Percentiles rank a stretch among this genome's conserved stretches.
Evolutionary conservation across 2,329 filamentous ascomycete genomes (phyloP).

Genomic region (Clonostachys byssicola): DNA sequence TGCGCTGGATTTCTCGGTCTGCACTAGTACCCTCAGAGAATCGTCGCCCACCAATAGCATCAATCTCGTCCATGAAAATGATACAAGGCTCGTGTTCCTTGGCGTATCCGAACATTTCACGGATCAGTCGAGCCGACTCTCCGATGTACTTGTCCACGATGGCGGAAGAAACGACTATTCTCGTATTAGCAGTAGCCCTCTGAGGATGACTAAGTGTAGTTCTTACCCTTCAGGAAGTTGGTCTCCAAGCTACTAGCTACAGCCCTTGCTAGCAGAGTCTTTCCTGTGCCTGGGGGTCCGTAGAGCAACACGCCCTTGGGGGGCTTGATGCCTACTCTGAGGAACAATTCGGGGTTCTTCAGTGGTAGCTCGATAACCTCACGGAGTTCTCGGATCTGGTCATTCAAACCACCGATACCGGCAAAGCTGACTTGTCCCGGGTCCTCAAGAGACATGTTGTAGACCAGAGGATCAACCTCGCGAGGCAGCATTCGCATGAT

Average conservation of each 20-base stretch:
- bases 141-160: slow-evolving; percentile 99
- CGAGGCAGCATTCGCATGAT: slow-evolving; percentile 99
- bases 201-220: not conserved
- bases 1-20: slow-evolving; percentile 96
- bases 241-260: slow-evolving; percentile 96
- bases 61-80: slow-evolving; percentile 99
- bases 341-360: slow-evolving; percentile 97
- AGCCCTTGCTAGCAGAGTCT: slow-evolving; percentile 89
- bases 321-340: slow-evolving; percentile 96
- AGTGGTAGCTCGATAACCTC: slow-evolving; percentile 97
- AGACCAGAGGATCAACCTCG: slow-evolving; percentile 96
- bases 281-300: slow-evolving; percentile 93
- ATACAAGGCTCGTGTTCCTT: slow-evolving; percentile 99
- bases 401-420: slow-evolving; percentile 95
- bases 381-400: slow-evolving; percentile 94
- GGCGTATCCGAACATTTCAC: slow-evolving; percentile 99
- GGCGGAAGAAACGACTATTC: slow-evolving; percentile 87
- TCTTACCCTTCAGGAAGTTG: slow-evolving; percentile 90
- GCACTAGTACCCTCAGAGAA: slow-evolving; percentile 98
- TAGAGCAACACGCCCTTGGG: slow-evolving; percentile 97
- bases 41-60: slow-evolving; percentile 92
- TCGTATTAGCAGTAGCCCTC: slow-evolving; percentile 3
- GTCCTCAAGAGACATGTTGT: slow-evolving; percentile 99
- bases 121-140: slow-evolving; percentile 92
- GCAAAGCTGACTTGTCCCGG: slow-evolving; percentile 97